Conservation (phyloP, 163 green algal species). For the Scenedesmus sp. region DNA sequence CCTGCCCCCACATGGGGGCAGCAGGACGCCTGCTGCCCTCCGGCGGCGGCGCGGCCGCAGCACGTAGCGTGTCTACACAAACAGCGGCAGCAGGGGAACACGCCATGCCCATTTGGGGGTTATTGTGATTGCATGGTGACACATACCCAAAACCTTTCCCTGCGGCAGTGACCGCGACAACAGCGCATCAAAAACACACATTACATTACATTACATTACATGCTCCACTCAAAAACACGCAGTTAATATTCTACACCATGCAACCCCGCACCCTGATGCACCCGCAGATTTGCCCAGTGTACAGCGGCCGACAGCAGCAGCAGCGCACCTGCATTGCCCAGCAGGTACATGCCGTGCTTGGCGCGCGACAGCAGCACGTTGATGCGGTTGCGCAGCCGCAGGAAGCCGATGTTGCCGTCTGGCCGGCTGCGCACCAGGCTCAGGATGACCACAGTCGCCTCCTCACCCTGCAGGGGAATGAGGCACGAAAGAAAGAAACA, state of each 20-base stretch:
- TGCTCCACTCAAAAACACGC: neutral
- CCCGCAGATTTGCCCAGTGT: neutral
- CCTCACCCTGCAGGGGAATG: constrained; percentile 14
- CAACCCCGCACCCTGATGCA: neutral
- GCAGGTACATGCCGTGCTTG: constrained; percentile 68
- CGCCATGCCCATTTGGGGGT: too few relatives aligned
- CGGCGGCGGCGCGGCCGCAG: neutral
- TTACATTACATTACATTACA: too few relatives aligned
- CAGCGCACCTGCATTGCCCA: constrained; percentile 62
- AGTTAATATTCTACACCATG: neutral
- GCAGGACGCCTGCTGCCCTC: constrained; percentile 12
- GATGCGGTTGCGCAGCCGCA: constrained; percentile 70
- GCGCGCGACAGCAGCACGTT: constrained; percentile 84
- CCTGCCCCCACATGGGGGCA: constrained; percentile 34
- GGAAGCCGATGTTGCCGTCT: constrained; percentile 73
- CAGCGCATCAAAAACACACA: too few relatives aligned
- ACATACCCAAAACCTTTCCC: too few relatives aligned
- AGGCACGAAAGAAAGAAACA: neutral
- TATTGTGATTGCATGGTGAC: too few relatives aligned
- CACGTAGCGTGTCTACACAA: constrained; percentile 24
- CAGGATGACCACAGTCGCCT: constrained; percentile 64
- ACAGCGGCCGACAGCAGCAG: too few relatives aligned
- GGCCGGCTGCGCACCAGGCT: constrained; percentile 76
- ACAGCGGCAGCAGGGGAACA: neutral
- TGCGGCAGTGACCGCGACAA: too few relatives aligned